Conservation (phyloP, 2,329 filamentous ascomycete species). For the Verticillium nonalfalfae region DNA sequence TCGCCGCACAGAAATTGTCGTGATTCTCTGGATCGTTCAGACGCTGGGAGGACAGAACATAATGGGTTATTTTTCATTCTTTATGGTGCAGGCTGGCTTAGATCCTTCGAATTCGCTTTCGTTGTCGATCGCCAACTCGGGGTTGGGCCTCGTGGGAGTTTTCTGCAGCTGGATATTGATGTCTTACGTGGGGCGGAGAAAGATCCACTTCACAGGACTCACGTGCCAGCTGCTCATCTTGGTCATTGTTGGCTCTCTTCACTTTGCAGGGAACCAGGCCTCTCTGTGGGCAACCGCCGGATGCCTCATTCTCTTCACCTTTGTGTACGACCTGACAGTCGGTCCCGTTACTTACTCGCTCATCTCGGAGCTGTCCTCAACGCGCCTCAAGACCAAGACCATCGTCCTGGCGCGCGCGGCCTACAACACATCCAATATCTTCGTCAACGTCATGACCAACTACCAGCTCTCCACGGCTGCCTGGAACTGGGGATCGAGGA, state of each 20-base stretch:
- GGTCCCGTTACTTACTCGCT: constrained; percentile 48
- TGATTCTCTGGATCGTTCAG: constrained; percentile 43
- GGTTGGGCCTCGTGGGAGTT: constrained; percentile 44
- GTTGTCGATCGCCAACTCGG: constrained; percentile 40
- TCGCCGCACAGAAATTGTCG: constrained; percentile 46
- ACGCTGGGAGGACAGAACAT: constrained; percentile 40
- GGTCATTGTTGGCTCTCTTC: constrained; percentile 32
- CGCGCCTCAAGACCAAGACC: constrained; percentile 47
- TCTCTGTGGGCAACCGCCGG: constrained; percentile 36
- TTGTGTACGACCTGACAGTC: constrained; percentile 47
- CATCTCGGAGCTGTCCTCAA: constrained; percentile 46
- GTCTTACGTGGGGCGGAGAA: constrained; percentile 40
- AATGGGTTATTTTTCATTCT: constrained; percentile 27
- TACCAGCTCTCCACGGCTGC: constrained; percentile 39
- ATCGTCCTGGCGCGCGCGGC: constrained; percentile 42
- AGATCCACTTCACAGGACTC: constrained; percentile 39
- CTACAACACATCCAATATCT: constrained; percentile 44
- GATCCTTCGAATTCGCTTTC: constrained; percentile 34
- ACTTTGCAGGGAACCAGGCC: constrained; percentile 17
- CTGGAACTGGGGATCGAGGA: constrained; percentile 41
- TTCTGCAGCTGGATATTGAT: constrained; percentile 44
- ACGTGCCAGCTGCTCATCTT: constrained; percentile 31
- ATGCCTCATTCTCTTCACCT: constrained; percentile 44
- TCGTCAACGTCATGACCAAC: constrained; percentile 42
- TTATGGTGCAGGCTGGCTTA: constrained; percentile 36